These are phyloP conservation scores for Rhodotorula graminis DNA, from an alignment of 768 basidiomycete species.

Conservation along the genomic window DNA sequence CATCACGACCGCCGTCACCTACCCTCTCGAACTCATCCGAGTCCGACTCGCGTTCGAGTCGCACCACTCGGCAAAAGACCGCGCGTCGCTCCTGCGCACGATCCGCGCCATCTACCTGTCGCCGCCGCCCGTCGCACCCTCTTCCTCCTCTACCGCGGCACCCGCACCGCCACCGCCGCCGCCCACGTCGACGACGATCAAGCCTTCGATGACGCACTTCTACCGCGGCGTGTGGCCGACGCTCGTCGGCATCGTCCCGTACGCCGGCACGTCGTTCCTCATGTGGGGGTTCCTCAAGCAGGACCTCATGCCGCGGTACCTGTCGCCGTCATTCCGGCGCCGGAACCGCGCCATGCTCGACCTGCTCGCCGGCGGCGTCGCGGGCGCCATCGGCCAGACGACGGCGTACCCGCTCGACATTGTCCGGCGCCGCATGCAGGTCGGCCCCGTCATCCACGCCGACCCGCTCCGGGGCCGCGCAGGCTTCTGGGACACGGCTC, in stretches of 20 bases:
- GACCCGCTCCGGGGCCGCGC: constrained; percentile 61
- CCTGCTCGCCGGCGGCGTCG: constrained; percentile 74
- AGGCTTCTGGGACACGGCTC: constrained; percentile 72
- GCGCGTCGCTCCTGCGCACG: constrained; percentile 54
- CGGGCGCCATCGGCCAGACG: constrained; percentile 80
- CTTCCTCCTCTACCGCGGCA: constrained; percentile 39
- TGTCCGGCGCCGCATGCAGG: constrained; percentile 86
- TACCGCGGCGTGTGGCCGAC: constrained; percentile 97
- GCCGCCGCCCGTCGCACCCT: constrained; percentile 43
- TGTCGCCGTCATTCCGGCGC: constrained; percentile 30
- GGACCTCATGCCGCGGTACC: constrained; percentile 57
- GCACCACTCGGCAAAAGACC: constrained; percentile 52
- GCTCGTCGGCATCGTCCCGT: constrained; percentile 84
- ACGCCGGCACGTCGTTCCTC: constrained; percentile 90
- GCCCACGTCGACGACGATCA: constrained; percentile 54
- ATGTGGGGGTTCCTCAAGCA: constrained; percentile 66
- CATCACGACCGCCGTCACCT: constrained; percentile 82
- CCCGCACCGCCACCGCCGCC: constrained; percentile 33
- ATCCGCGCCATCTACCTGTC: constrained; percentile 63
- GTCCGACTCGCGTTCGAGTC: constrained; percentile 92
- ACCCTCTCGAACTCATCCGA: constrained; percentile 89
- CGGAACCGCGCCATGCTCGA: constrained; percentile 55
- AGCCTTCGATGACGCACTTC: constrained; percentile 77
- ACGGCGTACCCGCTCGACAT: constrained; percentile 93
- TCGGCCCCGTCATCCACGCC: constrained; percentile 71